Percentiles rank a stretch among this genome's conserved stretches.
Evolutionary conservation across 75 land plant genomes (phyloP).

Genomic region (Selaginella tamariscina): DNA sequence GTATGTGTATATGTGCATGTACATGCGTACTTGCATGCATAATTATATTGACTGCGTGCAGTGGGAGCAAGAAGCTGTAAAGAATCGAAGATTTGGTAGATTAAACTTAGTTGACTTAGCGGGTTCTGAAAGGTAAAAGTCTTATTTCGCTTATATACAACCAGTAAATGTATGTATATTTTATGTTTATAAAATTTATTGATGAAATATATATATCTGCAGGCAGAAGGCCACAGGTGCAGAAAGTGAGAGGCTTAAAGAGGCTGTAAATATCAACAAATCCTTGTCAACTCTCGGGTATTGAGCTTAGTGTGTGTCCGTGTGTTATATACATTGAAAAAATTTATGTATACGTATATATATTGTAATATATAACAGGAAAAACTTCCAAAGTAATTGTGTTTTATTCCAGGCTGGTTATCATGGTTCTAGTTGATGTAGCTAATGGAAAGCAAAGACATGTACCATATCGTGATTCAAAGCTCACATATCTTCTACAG

Average conservation of each 20-base stretch:
- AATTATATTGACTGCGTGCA: neutral
- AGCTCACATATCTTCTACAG: slow-evolving; percentile 57
- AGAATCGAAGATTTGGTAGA: slow-evolving; percentile 30
- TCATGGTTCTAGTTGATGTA: slow-evolving; percentile 48
- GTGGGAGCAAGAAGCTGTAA: slow-evolving; percentile 33
- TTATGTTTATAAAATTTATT: neutral
- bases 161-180: neutral
- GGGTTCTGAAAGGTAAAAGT: slow-evolving; percentile 45
- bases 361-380: no score
- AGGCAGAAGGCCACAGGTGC: slow-evolving; percentile 56
- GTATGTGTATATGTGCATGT: slow-evolving; percentile 8
- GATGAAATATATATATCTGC: slow-evolving; percentile 7
- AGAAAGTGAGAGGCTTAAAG: slow-evolving; percentile 49
- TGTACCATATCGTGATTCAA: slow-evolving; percentile 58
- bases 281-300: slow-evolving; percentile 59
- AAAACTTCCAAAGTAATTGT: no score
- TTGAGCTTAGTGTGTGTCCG: no score
- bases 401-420: slow-evolving; percentile 30
- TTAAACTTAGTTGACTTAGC: slow-evolving; percentile 55
- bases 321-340: neutral
- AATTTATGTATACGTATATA: neutral
- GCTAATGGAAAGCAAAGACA: slow-evolving; percentile 52
- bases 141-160: neutral
- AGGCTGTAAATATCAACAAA: slow-evolving; percentile 54
- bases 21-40: neutral